Conservation (phyloP, 495 filamentous ascomycete species). For the Talaromyces borbonicus region DNA sequence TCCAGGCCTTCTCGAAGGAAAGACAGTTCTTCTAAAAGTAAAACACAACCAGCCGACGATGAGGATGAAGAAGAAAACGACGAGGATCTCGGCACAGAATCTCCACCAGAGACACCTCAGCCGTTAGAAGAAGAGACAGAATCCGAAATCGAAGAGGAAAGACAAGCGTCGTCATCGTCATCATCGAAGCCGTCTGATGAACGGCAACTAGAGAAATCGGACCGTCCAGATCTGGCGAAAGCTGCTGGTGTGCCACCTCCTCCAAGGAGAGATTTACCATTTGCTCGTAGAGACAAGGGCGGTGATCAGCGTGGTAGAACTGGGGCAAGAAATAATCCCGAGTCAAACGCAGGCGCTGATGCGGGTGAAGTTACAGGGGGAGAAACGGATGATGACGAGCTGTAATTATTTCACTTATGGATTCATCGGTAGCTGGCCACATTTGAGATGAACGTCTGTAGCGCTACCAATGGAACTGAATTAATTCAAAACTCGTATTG, state of each 20-base stretch:
- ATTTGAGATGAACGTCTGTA: no score
- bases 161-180: not conserved
- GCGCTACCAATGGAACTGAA: no score
- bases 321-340: conserved; percentile 3
- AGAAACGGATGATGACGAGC: conserved; percentile 45
- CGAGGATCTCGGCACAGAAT: conserved; percentile 28
- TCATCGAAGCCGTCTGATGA: not conserved
- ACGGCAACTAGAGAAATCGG: conserved; percentile 1
- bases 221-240: conserved; percentile 11
- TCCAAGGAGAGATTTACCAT: conserved; percentile 32
- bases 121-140: conserved; percentile 31
- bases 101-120: conserved; percentile 21
- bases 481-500: no score
- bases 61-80: conserved; percentile 30
- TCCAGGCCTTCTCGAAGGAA: not conserved
- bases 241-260: conserved; percentile 15
- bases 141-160: conserved; percentile 20
- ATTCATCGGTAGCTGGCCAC: no score
- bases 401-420: no score
- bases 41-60: conserved; percentile 12
- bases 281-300: conserved; percentile 14
- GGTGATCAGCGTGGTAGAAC: not conserved
- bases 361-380: conserved; percentile 29
- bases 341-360: conserved; percentile 1
- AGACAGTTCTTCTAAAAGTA: conserved; percentile 8